Conservation (phyloP, 441 rosid genomes). For the Populus trichocarpa region DNA sequence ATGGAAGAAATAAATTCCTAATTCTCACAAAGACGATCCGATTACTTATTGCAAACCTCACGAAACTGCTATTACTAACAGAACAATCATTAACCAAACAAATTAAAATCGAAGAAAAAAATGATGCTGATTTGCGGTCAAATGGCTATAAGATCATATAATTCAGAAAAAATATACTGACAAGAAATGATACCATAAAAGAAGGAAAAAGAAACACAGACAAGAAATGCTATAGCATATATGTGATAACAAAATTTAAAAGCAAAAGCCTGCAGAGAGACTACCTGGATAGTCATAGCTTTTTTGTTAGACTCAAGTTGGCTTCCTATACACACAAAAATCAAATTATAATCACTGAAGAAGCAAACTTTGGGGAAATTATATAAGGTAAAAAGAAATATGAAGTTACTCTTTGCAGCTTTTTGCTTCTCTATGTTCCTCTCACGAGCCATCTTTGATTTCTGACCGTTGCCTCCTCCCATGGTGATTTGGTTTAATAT, state of each 20-base stretch:
- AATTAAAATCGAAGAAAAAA: not conserved
- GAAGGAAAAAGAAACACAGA: too few relatives aligned
- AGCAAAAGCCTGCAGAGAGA: not conserved
- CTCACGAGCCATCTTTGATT: conserved; percentile 80
- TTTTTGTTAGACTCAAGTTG: conserved; percentile 53
- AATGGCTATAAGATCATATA: not conserved
- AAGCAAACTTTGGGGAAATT: not conserved
- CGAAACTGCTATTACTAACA: not conserved
- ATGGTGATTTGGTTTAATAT: conserved; percentile 19
- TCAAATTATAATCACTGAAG: not conserved
- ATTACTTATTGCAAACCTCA: not conserved
- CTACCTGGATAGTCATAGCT: conserved; percentile 52
- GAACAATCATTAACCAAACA: not conserved
- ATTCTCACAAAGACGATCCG: not conserved
- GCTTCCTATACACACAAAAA: conserved; percentile 29
- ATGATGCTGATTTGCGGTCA: not conserved
- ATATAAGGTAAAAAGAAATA: not conserved
- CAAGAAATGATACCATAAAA: not conserved
- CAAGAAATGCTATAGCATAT: not conserved
- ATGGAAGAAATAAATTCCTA: not conserved
- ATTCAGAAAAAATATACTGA: not conserved
- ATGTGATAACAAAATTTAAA: not conserved
- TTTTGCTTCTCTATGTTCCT: conserved; percentile 66
- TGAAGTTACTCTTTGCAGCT: conserved; percentile 11
- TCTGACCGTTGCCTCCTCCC: conserved; percentile 98